phyloP scores from a whole-genome alignment of 768 basidiomycete species.

The Chalciporus pseudorubinellus region DNA sequence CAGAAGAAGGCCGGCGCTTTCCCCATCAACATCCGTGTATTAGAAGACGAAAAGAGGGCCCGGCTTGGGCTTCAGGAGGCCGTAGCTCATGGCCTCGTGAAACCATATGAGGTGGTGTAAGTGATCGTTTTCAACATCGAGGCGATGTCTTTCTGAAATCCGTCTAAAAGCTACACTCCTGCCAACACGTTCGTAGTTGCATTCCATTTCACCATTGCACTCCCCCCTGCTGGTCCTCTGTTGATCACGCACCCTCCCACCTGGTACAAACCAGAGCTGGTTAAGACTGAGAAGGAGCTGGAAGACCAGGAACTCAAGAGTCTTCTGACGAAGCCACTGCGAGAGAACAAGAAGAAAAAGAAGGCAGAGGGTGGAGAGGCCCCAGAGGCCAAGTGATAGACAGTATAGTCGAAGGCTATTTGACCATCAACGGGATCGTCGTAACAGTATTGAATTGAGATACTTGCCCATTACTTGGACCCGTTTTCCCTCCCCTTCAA shows the following conservation, averaged over 20 bases:
- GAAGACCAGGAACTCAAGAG: conserved; percentile 85
- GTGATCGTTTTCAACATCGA: conserved; percentile 29
- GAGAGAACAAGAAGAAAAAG: conserved; percentile 94
- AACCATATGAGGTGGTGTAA: conserved; percentile 92
- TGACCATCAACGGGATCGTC: conserved; percentile 16
- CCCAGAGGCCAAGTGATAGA: conserved; percentile 27
- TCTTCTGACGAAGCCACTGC: conserved; percentile 71
- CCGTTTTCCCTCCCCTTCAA: conserved; percentile 9
- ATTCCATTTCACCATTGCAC: conserved; percentile 96
- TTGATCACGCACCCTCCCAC: conserved; percentile 84
- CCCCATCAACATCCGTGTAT: conserved; percentile 92
- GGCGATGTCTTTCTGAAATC: not conserved
- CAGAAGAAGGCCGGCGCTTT: conserved; percentile 98
- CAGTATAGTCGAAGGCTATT: conserved; percentile 16
- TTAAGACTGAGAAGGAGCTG: conserved; percentile 87
- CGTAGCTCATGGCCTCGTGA: conserved; percentile 89
- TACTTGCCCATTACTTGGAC: conserved; percentile 7
- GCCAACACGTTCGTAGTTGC: conserved; percentile 84
- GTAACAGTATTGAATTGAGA: conserved; percentile 14
- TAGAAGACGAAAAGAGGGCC: conserved; percentile 95
- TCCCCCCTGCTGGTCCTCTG: conserved; percentile 84
- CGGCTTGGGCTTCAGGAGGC: conserved; percentile 96
- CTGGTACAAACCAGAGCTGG: conserved; percentile 92
- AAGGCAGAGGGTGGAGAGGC: conserved; percentile 52
- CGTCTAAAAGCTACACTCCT: conserved; percentile 66